A percentile compares a stretch with the other conserved stretches of the same genome.
phyloP scores from a whole-genome alignment of 1,284 basidiomycete genomes.

The Sparassis latifolia region DNA sequence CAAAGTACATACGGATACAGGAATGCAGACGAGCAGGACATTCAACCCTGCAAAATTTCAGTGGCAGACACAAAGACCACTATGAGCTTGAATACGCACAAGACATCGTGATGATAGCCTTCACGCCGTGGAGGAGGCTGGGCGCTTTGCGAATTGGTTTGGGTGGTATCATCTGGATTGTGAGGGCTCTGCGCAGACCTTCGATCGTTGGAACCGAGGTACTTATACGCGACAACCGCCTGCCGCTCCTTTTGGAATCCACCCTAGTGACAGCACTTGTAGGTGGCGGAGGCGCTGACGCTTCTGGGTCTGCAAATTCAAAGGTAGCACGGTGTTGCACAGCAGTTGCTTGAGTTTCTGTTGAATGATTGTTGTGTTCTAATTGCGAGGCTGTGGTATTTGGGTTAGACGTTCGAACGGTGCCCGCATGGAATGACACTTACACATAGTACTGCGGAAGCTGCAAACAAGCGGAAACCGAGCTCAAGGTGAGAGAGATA shows the following conservation, averaged over 20 bases:
- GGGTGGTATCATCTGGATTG: slow-evolving; percentile 14
- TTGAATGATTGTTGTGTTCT: slow-evolving; percentile 2
- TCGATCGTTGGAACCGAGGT: neutral
- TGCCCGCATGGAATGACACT: too few relatives aligned
- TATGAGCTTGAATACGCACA: slow-evolving; percentile 32
- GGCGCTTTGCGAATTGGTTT: slow-evolving; percentile 36
- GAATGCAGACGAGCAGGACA: slow-evolving; percentile 57
- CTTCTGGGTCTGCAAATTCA: neutral
- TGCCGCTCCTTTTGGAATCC: too few relatives aligned
- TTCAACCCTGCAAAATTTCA: slow-evolving; percentile 47
- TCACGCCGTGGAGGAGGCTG: slow-evolving; percentile 34
- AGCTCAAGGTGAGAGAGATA: too few relatives aligned
- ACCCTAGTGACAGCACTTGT: too few relatives aligned
- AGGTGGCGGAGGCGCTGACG: too few relatives aligned
- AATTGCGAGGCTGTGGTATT: too few relatives aligned
- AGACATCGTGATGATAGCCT: slow-evolving; percentile 43
- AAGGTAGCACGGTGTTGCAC: slow-evolving; percentile 12
- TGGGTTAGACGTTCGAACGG: too few relatives aligned
- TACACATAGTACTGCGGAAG: too few relatives aligned
- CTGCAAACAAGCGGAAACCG: too few relatives aligned
- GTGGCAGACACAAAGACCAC: slow-evolving; percentile 1
- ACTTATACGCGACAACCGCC: neutral
- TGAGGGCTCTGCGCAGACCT: neutral
- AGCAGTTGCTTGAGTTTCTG: slow-evolving; percentile 5
- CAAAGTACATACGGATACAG: slow-evolving; percentile 50